A percentile compares a stretch with the other conserved stretches of the same genome.
These are phyloP conservation scores for Lipomyces sp. DNA, from an alignment of 805 yeast genomes.

Conservation along the genomic window DNA sequence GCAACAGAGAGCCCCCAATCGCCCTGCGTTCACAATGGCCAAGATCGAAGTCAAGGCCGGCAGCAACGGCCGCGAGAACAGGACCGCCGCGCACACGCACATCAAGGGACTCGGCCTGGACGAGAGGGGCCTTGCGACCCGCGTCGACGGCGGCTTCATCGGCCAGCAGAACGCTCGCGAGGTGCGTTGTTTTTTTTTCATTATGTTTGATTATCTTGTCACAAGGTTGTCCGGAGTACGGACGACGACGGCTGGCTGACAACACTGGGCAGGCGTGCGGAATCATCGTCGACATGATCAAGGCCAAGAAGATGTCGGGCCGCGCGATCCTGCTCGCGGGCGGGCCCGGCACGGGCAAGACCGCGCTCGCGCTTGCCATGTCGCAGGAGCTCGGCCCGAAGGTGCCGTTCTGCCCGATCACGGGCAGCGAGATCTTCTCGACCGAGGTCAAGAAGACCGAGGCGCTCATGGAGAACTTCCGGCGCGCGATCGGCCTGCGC, in stretches of 20 bases:
- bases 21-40: conserved; percentile 58
- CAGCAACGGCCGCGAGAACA: conserved; percentile 53
- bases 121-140: conserved; percentile 80
- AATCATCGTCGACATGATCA: conserved; percentile 87
- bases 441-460: conserved; percentile 98
- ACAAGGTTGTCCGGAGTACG: neutral
- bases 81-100: conserved; percentile 95
- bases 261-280: conserved; percentile 78
- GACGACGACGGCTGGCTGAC: neutral
- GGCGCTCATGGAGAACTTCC: conserved; percentile 90
- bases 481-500: conserved; percentile 93
- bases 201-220: neutral
- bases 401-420: conserved; percentile 96
- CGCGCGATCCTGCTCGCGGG: conserved; percentile 95
- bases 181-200: conserved; percentile 15
- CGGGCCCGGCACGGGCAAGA: conserved; percentile 97
- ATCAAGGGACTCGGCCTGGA: conserved; percentile 93
- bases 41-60: conserved; percentile 46
- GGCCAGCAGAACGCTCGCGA: conserved; percentile 66
- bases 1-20: too few relatives aligned
- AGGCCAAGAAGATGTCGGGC: conserved; percentile 89
- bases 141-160: conserved; percentile 83
- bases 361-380: conserved; percentile 93
- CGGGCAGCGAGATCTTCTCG: conserved; percentile 88
- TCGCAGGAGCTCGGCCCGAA: conserved; percentile 95